Evolutionary conservation across 371 early-diverging fungal genomes (phyloP), one percentile per base, ranked within the genome.

Genomic region (Syncephalis fuscata): DNA sequence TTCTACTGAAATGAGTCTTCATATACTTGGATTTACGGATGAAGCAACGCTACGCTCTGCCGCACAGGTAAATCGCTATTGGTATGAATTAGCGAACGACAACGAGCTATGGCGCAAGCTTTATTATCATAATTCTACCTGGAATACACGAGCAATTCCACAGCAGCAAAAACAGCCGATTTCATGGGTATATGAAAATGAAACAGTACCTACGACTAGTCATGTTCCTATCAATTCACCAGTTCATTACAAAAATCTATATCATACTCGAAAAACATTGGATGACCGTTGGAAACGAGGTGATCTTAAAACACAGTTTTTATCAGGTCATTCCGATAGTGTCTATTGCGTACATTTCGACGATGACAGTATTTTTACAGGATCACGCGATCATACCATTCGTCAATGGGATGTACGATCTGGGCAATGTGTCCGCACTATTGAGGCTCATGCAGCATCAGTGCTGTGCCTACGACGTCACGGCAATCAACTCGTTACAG

Each of bases 341-440:
- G 86, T 99, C 3, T 91, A 98, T 58, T 94, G 94, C 54, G 68
- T 96, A 20, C 96, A 91, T 57, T 86, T 83, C 57, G 88, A 90
- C 57, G 63, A 70, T 23, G 54, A 81, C 26, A 75, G 74, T 45
- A 73, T 96, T 27, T 76, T 93, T 15, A 86, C 89, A 0, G 96
- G 97, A 9, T 92, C 92, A 10, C 77, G 93, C 46, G 99, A 99
- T 66, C 68, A 76, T 24, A 82, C 88, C 4, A 75, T 95, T 50
- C 79, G 80, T 50, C 62, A 87, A 42, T 75, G 76, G 76, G 79
- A 88, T 58, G 55, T 83, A 27, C 53, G 67, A 42, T 74, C 73
- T 32, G 73, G 78, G 40, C 59, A 67, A 45, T 82, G 78, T 52
- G 53, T 75, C 5, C 70, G 78, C 27, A 88, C 88, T 0, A 57